Conservation (phyloP, 1,284 basidiomycete species). For the Thelephora terrestris region DNA sequence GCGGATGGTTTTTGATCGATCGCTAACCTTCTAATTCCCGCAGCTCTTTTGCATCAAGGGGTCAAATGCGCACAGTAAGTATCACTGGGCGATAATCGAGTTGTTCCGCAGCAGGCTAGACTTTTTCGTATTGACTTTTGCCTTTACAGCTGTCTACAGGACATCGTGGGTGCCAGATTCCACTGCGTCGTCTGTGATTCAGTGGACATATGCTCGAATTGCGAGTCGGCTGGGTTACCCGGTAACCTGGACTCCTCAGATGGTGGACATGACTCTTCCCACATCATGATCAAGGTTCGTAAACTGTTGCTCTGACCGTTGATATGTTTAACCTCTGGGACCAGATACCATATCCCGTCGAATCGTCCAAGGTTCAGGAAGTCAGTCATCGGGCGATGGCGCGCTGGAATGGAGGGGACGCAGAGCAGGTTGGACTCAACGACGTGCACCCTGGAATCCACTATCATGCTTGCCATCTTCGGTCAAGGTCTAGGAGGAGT, state of each 20-base stretch:
- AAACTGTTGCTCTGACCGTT: background rate
- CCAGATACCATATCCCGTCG: slow-evolving; percentile 78
- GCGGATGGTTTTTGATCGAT: background rate
- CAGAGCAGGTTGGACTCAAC: slow-evolving; percentile 28
- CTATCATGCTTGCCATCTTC: slow-evolving; percentile 55
- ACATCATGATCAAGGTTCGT: slow-evolving; percentile 84
- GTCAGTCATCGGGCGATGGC: slow-evolving; percentile 57
- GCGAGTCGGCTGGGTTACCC: slow-evolving; percentile 76
- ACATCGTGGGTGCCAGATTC: slow-evolving; percentile 83
- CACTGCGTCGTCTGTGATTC: slow-evolving; percentile 82
- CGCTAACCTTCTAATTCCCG: background rate
- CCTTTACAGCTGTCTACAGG: slow-evolving; percentile 62
- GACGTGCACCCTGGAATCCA: slow-evolving; percentile 38
- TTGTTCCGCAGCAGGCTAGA: background rate
- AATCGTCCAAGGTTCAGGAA: slow-evolving; percentile 54
- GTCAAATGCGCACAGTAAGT: slow-evolving; percentile 75
- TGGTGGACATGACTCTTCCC: slow-evolving; percentile 68
- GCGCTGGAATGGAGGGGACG: slow-evolving; percentile 71
- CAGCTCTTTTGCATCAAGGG: slow-evolving; percentile 61
- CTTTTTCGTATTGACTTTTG: background rate
- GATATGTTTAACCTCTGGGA: background rate
- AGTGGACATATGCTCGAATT: slow-evolving; percentile 81
- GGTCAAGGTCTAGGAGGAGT: slow-evolving; percentile 31
- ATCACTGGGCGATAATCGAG: background rate
- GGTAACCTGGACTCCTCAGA: slow-evolving; percentile 69